A percentile compares a stretch with the other conserved stretches of the same genome.
These are phyloP conservation scores for Cucurbita ficifolia DNA, from an alignment of 306 rosid genomes.

Conservation along the genomic window DNA sequence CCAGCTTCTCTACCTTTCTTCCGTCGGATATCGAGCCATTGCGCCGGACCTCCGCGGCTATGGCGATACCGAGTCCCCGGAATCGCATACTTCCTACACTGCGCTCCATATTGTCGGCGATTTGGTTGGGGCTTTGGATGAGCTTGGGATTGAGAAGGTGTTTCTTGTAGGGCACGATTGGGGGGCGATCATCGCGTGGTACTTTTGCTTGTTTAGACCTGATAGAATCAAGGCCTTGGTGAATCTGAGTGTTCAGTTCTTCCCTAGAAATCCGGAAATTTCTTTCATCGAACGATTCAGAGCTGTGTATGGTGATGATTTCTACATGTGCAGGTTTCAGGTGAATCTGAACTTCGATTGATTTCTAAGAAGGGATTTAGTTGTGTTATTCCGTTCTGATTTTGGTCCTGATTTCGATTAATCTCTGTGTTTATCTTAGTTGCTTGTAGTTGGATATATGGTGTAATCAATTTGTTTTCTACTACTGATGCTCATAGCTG, in stretches of 20 bases:
- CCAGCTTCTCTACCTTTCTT: conserved; percentile 46
- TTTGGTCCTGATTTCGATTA: background rate
- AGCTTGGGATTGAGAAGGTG: conserved; percentile 11
- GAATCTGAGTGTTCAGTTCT: conserved; percentile 30
- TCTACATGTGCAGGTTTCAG: conserved; percentile 55
- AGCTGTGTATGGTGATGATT: conserved; percentile 36
- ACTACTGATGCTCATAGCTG: no score
- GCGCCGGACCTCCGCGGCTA: conserved; percentile 18
- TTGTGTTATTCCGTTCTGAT: background rate
- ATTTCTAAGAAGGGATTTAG: background rate
- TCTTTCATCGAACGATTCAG: conserved; percentile 21
- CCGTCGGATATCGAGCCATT: conserved; percentile 51
- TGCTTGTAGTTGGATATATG: background rate
- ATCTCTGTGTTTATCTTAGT: background rate
- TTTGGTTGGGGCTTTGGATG: conserved; percentile 22
- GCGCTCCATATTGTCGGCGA: conserved; percentile 13
- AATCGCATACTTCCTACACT: conserved; percentile 30
- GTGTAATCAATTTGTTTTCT: background rate
- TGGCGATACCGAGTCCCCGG: conserved; percentile 60
- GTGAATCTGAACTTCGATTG: conserved; percentile 2
- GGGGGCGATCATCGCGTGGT: background rate
- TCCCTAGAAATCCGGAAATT: conserved; percentile 17
- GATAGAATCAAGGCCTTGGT: conserved; percentile 18
- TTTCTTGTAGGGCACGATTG: conserved; percentile 33
- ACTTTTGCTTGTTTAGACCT: background rate